Evolutionary conservation across 2,329 filamentous ascomycete species (phyloP).

Genomic region (Aspergillaceae sp.): DNA sequence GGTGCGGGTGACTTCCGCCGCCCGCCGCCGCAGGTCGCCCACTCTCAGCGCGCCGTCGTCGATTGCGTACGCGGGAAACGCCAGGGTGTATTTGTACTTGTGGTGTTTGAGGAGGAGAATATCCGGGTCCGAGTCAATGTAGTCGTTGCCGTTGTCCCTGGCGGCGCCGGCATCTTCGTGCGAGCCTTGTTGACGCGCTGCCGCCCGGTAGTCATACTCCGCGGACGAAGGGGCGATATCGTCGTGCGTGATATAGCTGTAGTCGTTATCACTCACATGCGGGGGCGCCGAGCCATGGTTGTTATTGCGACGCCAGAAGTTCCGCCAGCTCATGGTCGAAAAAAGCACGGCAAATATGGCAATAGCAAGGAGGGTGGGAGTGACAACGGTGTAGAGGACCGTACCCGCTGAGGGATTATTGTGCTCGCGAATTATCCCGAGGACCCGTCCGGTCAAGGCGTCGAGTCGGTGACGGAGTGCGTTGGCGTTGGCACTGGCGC

Average conservation of each 20-base stretch:
- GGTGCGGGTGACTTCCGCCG: constrained; percentile 30
- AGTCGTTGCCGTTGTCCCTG: constrained; percentile 17
- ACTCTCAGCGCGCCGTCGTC: constrained; percentile 37
- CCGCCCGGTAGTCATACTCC: no score
- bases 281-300: constrained; percentile 12
- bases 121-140: constrained; percentile 27
- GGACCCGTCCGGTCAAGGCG: no score
- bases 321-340: constrained; percentile 29
- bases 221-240: constrained; percentile 21
- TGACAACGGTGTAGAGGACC: no score
- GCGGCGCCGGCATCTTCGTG: not conserved
- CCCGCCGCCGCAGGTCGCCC: constrained; percentile 32
- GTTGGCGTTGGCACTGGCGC: constrained; percentile 1
- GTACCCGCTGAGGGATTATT: no score
- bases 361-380: no score
- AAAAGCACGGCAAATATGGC: constrained; percentile 2
- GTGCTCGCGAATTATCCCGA: no score
- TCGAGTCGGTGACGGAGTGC: constrained; percentile 23
- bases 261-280: constrained; percentile 31
- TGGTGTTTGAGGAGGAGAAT: constrained; percentile 37
- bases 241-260: constrained; percentile 30
- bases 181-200: no score
- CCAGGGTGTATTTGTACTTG: constrained; percentile 33
- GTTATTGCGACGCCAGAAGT: constrained; percentile 22
- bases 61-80: constrained; percentile 41